phyloP scores from a whole-genome alignment of 73 alveolate genomes.

The Tetrahymena malaccensis region DNA sequence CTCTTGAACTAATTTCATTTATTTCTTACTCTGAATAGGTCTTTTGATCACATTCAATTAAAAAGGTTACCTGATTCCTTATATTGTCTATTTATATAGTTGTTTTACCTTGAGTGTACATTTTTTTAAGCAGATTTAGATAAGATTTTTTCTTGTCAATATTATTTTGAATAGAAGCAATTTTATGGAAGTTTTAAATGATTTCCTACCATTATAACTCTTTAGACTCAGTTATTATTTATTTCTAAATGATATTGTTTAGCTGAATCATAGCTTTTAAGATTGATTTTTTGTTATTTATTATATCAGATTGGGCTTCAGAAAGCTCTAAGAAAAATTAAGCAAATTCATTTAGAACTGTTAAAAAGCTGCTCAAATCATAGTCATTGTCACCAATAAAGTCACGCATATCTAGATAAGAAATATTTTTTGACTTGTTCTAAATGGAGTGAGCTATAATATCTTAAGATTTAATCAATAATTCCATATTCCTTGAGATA shows the following conservation, averaged over 20 bases:
- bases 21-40: background rate
- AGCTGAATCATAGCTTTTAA: background rate
- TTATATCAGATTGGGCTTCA: background rate
- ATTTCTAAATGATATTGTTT: background rate
- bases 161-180: background rate
- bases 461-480: background rate
- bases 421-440: background rate
- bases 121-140: background rate
- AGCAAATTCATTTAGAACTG: background rate
- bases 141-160: background rate
- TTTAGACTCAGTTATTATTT: background rate
- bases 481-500: background rate
- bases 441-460: background rate
- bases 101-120: background rate
- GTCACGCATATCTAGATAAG: background rate
- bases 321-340: background rate
- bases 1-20: background rate
- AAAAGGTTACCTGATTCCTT: background rate
- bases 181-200: background rate
- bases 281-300: background rate
- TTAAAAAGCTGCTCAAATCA: background rate
- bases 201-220: background rate
- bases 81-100: background rate
- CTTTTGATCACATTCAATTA: background rate
- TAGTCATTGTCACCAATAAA: background rate